These are phyloP conservation scores for Phytophthora foliorum DNA, from an alignment of 352 stramenopile genomes.

Conservation along the genomic window DNA sequence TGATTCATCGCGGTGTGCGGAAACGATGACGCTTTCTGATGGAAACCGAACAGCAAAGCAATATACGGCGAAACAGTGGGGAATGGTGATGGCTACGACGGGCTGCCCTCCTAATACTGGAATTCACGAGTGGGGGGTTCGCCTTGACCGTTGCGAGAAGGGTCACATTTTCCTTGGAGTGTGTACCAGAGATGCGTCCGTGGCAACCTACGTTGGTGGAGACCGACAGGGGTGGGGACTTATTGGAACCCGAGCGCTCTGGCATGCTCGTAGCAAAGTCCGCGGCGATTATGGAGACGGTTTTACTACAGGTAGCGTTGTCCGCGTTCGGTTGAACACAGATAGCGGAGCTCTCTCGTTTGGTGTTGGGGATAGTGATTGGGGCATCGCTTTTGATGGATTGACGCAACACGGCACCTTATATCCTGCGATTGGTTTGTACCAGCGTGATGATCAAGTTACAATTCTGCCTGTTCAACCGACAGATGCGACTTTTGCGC, in stretches of 20 bases:
- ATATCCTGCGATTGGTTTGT: constrained; percentile 90
- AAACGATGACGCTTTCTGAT: constrained; percentile 91
- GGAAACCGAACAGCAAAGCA: constrained; percentile 88
- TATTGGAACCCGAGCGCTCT: constrained; percentile 89
- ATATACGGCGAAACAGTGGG: constrained; percentile 93
- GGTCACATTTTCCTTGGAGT: constrained; percentile 93
- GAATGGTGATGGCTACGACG: constrained; percentile 91
- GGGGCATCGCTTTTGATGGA: constrained; percentile 91
- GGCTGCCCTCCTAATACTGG: constrained; percentile 86
- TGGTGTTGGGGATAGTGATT: constrained; percentile 88
- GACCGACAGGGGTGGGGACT: constrained; percentile 91
- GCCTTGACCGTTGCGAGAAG: constrained; percentile 90
- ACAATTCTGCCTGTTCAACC: constrained; percentile 82
- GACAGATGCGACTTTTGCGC: constrained; percentile 39
- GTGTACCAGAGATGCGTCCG: constrained; percentile 85
- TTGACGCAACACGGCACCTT: constrained; percentile 90
- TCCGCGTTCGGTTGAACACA: constrained; percentile 87
- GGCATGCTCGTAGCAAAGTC: constrained; percentile 92
- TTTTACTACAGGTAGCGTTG: constrained; percentile 88
- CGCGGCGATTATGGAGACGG: constrained; percentile 90
- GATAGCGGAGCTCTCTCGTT: constrained; percentile 90
- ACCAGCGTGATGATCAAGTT: constrained; percentile 91
- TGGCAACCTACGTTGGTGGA: constrained; percentile 90
- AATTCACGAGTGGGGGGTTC: constrained; percentile 90
- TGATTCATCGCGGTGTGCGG: constrained; percentile 85